Base-by-base conservation (phyloP, 768 basidiomycete species). In the Rubroboletus satanas region DNA sequence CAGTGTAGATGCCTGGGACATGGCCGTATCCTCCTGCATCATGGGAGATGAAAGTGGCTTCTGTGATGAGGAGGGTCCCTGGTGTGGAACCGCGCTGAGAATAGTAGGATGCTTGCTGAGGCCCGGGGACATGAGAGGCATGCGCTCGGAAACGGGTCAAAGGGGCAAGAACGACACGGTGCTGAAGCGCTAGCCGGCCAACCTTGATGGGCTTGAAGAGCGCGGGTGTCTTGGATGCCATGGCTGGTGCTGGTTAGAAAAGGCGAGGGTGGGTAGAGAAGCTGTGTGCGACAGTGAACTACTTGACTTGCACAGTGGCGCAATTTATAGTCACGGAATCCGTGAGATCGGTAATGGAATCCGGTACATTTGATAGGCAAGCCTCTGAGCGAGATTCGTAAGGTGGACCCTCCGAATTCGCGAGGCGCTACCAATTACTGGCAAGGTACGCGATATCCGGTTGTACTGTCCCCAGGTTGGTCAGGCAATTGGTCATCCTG, bases 1-100 rank as follows among this genome's bases (percentile, higher is more conserved):
- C 65, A n/a, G 66, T 81, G 75, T 79, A 88, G 51, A 88, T 81
- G 0, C 87, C 88, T 2, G 87, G 88, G 0, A 79, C 76, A 51
- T 81, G 68, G 2, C 54, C 47, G 39, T 69, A 73, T 1, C 83
- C 84, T 3, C 79, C 81, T 0, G 83, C 82, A 14, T 75, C 60
- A 2, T 17, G 64, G 0, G 79, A 75, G 45, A 88, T 78, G 49
- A 77, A 70, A 2, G 83, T 82, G 0, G 75, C 84, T 66, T 88
- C 84, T 2, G 81, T 68, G 52, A 88, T 75, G 42, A 83, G 67
- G 10, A 87, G 67, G 0, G 79, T 83, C 0, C 84, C 84, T 0
- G 79, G 76, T 0, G 66, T 60, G 33, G 71, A 69, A 5, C 70
- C 74, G 0, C 82, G 76, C 60, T 83, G 82, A 2, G 67, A 51